Evolutionary conservation across 169 alveolate species (phyloP).

Genomic region (Babesia caballi): DNA sequence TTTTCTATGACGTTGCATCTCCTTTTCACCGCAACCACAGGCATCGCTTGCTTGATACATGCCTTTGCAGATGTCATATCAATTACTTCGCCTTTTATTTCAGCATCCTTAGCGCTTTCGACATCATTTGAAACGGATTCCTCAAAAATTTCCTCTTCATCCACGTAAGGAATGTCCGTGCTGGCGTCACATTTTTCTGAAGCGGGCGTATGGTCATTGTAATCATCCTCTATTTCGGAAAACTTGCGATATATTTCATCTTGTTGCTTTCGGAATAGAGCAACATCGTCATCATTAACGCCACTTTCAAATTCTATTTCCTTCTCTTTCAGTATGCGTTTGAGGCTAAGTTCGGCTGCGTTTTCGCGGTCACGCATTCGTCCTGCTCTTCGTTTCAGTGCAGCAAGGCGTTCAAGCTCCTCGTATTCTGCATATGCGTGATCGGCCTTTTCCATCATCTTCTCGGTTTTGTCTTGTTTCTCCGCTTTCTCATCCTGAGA

Average conservation of each 20-base stretch:
- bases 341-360: slow-evolving; percentile 49
- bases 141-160: not conserved
- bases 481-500: slow-evolving; percentile 57
- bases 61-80: not conserved
- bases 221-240: slow-evolving; percentile 7
- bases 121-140: not conserved
- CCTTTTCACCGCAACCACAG: not conserved
- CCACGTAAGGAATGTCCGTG: not conserved
- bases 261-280: slow-evolving; percentile 47
- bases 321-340: slow-evolving; percentile 26
- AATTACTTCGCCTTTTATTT: not conserved
- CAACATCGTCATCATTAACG: slow-evolving; percentile 52
- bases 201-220: not conserved
- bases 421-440: slow-evolving; percentile 64
- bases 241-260: slow-evolving; percentile 25
- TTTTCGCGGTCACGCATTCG: slow-evolving; percentile 61
- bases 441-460: slow-evolving; percentile 64
- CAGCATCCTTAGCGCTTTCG: not conserved
- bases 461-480: slow-evolving; percentile 48
- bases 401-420: slow-evolving; percentile 57
- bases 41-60: not conserved
- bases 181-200: not conserved
- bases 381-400: slow-evolving; percentile 58
- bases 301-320: slow-evolving; percentile 25
- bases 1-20: slow-evolving; percentile 11